A percentile compares a stretch with the other conserved stretches of the same genome.
phyloP scores from a whole-genome alignment of 176 grass and related monocot species.

The Rhynchospora pubera region DNA sequence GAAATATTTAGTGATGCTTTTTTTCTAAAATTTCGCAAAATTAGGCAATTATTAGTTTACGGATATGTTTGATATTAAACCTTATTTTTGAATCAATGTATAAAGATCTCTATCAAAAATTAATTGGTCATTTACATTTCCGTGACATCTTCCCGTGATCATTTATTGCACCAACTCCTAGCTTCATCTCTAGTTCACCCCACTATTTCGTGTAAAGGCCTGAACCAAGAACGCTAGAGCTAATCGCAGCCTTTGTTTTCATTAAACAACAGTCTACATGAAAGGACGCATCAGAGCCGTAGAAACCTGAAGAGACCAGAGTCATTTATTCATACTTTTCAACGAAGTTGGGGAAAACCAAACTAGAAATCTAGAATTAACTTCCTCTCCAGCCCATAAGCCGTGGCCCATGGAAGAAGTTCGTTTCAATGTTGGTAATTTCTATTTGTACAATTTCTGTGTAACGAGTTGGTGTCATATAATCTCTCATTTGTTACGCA shows the following conservation, averaged over 20 bases:
- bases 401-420: not conserved
- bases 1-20: not conserved
- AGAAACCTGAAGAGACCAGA: not conserved
- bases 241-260: not conserved
- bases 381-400: not conserved
- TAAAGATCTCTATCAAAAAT: constrained; percentile 14
- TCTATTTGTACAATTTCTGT: not conserved
- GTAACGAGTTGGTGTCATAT: not conserved
- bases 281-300: not conserved
- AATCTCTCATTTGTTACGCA: not conserved
- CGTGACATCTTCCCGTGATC: constrained; percentile 17
- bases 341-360: not conserved
- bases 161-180: constrained; percentile 17
- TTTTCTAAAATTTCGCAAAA: not conserved
- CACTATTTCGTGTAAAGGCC: constrained; percentile 11
- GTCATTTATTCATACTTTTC: not conserved
- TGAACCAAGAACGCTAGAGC: not conserved
- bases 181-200: not conserved
- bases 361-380: not conserved
- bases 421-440: not conserved
- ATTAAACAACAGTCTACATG: not conserved
- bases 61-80: not conserved
- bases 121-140: not conserved
- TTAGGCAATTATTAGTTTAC: not conserved
- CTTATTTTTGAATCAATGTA: not conserved